phyloP scores from a whole-genome alignment of 208 protist species.

The Trypanosoma congolense region DNA sequence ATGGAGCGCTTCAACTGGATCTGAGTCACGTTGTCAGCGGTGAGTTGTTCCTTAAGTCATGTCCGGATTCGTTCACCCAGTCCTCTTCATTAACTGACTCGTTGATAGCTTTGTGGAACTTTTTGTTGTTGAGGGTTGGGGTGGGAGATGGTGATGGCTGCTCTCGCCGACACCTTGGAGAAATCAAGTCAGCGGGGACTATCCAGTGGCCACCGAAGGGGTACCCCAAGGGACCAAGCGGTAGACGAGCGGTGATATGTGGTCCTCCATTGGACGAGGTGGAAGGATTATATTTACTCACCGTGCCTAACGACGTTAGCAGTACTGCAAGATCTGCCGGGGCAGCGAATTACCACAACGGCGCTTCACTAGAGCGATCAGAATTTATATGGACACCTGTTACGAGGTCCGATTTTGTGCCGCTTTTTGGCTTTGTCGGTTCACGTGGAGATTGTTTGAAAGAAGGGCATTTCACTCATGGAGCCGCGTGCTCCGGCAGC shows the following conservation, averaged over 20 bases:
- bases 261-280: background rate
- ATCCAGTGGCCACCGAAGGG: background rate
- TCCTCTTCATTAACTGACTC: no score
- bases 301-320: no score
- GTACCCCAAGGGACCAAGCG: background rate
- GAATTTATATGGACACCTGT: background rate
- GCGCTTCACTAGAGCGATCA: no score
- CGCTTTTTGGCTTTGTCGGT: slow-evolving; percentile 25
- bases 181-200: slow-evolving; percentile 1
- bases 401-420: slow-evolving; percentile 9
- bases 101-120: background rate
- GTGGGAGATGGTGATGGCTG: background rate
- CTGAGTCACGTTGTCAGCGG: slow-evolving; percentile 16
- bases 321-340: no score
- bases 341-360: no score
- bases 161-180: background rate
- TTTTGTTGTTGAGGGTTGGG: background rate
- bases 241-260: no score
- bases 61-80: no score
- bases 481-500: background rate
- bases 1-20: slow-evolving; percentile 15
- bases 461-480: background rate
- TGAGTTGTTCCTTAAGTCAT: slow-evolving; percentile 7
- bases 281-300: no score
- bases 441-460: slow-evolving; percentile 2